Evolutionary conservation across 2,329 filamentous ascomycete species (phyloP).

Genomic region (Apiospora marii): DNA sequence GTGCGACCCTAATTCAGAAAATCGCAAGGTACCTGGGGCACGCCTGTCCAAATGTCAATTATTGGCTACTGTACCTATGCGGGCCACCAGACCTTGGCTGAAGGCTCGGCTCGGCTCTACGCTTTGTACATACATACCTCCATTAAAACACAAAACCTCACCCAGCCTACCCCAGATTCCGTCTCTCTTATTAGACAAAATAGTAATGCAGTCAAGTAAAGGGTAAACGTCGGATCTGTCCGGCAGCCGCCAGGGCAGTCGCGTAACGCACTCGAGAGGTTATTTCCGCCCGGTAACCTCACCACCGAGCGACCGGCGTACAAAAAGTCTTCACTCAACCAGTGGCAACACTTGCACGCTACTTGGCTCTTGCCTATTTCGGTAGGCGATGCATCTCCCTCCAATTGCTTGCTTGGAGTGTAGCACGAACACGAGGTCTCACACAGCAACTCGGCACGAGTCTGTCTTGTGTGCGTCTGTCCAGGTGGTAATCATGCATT

Average conservation of each 20-base stretch:
- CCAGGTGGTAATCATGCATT: background rate
- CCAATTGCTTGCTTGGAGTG: background rate
- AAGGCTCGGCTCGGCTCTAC: background rate
- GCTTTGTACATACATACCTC: too few species aligned
- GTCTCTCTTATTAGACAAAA: background rate
- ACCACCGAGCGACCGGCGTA: background rate
- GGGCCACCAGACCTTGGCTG: background rate
- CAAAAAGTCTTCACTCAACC: background rate
- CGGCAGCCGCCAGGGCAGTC: background rate
- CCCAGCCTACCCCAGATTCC: background rate
- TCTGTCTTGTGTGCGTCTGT: background rate
- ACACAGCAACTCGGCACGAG: constrained; percentile 8
- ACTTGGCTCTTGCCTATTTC: constrained; percentile 14
- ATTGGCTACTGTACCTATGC: too few species aligned
- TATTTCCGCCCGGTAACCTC: background rate
- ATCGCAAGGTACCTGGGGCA: too few species aligned
- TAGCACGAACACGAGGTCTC: constrained; percentile 19
- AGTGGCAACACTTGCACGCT: background rate
- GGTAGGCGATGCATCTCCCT: constrained; percentile 6
- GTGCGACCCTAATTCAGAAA: background rate
- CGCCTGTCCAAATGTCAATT: too few species aligned
- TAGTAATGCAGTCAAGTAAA: background rate
- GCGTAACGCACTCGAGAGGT: background rate
- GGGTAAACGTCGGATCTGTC: background rate
- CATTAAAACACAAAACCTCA: background rate